phyloP scores from a whole-genome alignment of 805 yeast species.

The Saccharomycopsis synnaedendra region DNA sequence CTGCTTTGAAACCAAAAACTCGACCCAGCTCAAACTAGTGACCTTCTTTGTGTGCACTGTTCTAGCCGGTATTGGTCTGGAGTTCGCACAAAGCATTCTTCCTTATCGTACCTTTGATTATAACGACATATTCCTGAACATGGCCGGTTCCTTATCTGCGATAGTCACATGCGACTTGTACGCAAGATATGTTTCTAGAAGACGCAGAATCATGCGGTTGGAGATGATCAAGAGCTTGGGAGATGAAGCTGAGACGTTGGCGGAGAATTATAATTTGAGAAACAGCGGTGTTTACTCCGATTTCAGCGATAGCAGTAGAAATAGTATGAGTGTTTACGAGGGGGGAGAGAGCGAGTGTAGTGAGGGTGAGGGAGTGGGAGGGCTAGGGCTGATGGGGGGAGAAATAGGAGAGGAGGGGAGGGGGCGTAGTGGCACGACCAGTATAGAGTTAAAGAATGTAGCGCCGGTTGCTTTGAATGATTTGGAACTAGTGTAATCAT shows the following conservation, averaged over 20 bases:
- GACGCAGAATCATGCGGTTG: conserved; percentile 9
- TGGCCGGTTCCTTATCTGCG: conserved; percentile 11
- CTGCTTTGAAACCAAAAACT: conserved; percentile 12
- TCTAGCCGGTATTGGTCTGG: conserved; percentile 14
- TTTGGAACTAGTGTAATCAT: background rate
- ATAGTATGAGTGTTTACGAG: conserved; percentile 5
- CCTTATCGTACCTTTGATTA: conserved; percentile 15
- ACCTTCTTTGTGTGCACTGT: conserved; percentile 11
- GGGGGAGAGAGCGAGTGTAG: background rate
- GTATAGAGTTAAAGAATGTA: conserved; percentile 16
- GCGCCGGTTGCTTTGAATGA: conserved; percentile 14
- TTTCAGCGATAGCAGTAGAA: background rate
- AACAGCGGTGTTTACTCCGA: conserved; percentile 5
- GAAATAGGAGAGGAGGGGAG: conserved; percentile 1
- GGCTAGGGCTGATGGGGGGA: background rate
- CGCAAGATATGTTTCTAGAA: conserved; percentile 3
- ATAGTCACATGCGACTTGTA: conserved; percentile 9
- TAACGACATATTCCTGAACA: conserved; percentile 14
- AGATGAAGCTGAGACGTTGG: conserved; percentile 14
- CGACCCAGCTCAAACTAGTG: conserved; percentile 6
- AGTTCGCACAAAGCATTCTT: conserved; percentile 14
- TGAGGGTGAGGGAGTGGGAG: background rate
- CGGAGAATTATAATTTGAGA: conserved; percentile 7
- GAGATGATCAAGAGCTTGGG: conserved; percentile 15
- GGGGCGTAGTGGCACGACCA: conserved; percentile 9